Base-by-base conservation (phyloP, 257 asterid species). In the Plantago ovata region DNA sequence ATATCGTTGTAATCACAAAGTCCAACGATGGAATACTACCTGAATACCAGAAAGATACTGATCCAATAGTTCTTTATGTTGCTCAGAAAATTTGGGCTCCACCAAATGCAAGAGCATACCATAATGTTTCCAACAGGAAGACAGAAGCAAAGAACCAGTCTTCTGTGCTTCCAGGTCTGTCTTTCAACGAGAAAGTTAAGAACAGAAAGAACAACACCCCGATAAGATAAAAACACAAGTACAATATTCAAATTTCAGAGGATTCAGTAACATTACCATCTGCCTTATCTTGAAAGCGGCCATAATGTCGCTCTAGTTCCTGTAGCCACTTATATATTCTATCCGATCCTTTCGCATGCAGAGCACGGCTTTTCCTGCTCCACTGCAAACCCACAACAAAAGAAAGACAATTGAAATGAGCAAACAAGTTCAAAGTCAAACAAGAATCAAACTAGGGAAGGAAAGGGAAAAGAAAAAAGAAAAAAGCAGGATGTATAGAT, bases 81-180 rank as follows among this genome's bases (percentile, higher is more conserved):
- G 75, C 67, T 65, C 80, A 63, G 82, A 64, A 65, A 83, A 74
- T 64, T 68, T 78, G 78, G 39, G 59, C 79, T 87, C 83, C 68
- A 81, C 96, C 69, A 87, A 60, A 73, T 54, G 85, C 75, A 80
- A 64, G 46, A 91, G 87, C 81, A 77, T 58, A 62, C 96, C 95
- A 28, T 91, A 87, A 77, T 91, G 95, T 72, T 87, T 91, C 98
- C 98, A 91, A 80, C 96, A 91, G 57, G 98, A 87, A 50, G 91
- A 81, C 57, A 91, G 81, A 63, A 91, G 94, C 73, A 84, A 66
- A 10, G 82, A 74, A 64, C 90, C 94, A 43, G 86, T 79, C 71
- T 81, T 83, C 73, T 64, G 63, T 75, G 75, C 62, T 65, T 75
- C 77, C 72, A 52, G 57, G 53, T 84, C 94, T 86, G 86, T 57